Evolutionary conservation across 2,329 filamentous ascomycete species (phyloP), one percentile per base, ranked within the genome.

Genomic region (Fusarium tuaranense): DNA sequence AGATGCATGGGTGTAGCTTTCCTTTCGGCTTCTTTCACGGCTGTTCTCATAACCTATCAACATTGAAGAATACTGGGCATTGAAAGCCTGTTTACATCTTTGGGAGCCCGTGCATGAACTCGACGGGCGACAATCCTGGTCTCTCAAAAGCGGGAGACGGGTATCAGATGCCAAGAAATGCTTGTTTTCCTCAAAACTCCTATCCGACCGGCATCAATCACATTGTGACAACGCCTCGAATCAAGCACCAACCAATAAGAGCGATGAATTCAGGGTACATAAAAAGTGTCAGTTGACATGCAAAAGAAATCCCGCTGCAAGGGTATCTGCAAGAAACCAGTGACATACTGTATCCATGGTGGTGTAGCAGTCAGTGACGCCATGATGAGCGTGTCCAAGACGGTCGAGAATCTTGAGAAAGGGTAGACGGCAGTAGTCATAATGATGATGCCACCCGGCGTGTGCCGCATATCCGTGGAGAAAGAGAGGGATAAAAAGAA

Each of bases 361-460:
- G 48, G 27, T 55, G 48, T 55, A 55, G 18, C 48, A 34, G 27
- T 55, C 48, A 34, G 48, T 55, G 48, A 55, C 48, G 48, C n/a
- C 48, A 55, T 55, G 48, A 55, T 55, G 48, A 55, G 38, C 38
- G 22, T 58, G 20, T 30, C 9, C 22, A 12, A 32, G 20, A n/a
- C 5, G 27, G 25, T 44, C 20, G 14, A 69, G 32, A 27, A 39
- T 68, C 67, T 66, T 20, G 32, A 32, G 9, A 46, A 57, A 57
- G 18, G 18, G 41, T 13, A 41, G 27, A 46, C 22, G 36, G 32
- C 5, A 34, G n/a, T 20, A 53, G 20, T 48, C 63, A 69, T 44
- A 36, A 58, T 57, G 46, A 69, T 70, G 68, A 69, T 53, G 51
- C 65, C 65, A 53, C 65, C 30, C 63, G 34, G 27, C 30, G 30